phyloP scores from a whole-genome alignment of 257 asterid species.

The Verbena officinalis region DNA sequence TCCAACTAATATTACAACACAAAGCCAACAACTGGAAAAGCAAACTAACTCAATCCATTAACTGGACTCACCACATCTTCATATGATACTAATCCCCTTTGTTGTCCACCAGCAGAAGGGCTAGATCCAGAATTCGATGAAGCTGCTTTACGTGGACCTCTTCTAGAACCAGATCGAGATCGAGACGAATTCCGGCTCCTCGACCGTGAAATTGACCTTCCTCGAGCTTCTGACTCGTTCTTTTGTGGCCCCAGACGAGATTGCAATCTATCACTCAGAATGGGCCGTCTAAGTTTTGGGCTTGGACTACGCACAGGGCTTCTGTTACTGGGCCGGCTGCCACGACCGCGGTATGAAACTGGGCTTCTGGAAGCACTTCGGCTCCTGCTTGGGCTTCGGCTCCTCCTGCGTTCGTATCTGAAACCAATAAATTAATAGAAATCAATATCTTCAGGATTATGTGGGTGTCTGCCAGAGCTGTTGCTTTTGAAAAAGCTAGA shows the following conservation, averaged over 20 bases:
- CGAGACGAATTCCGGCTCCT: constrained; percentile 52
- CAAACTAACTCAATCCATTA: constrained; percentile 41
- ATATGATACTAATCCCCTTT: constrained; percentile 83
- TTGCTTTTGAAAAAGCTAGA: no score
- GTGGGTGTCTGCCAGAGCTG: no score
- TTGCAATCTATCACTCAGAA: constrained; percentile 64
- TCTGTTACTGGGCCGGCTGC: constrained; percentile 55
- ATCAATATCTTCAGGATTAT: no score
- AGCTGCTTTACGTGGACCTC: constrained; percentile 41
- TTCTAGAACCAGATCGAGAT: constrained; percentile 61
- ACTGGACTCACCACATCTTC: constrained; percentile 72
- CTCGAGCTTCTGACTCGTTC: constrained; percentile 29
- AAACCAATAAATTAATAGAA: not conserved
- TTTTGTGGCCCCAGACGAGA: constrained; percentile 83
- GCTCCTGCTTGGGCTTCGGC: constrained; percentile 55
- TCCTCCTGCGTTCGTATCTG: constrained; percentile 72
- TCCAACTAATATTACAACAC: constrained; percentile 24
- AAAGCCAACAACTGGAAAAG: constrained; percentile 8
- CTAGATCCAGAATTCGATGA: constrained; percentile 56
- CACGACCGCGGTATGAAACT: constrained; percentile 46
- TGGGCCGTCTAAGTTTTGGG: constrained; percentile 54
- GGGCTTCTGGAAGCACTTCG: constrained; percentile 84
- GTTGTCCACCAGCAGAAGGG: constrained; percentile 55
- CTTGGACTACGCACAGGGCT: constrained; percentile 71
- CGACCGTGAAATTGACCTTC: constrained; percentile 55